Percentiles rank a stretch among this genome's conserved stretches.
Conservation (phyloP, 352 stramenopile species). For the Globisporangium lucens region DNA sequence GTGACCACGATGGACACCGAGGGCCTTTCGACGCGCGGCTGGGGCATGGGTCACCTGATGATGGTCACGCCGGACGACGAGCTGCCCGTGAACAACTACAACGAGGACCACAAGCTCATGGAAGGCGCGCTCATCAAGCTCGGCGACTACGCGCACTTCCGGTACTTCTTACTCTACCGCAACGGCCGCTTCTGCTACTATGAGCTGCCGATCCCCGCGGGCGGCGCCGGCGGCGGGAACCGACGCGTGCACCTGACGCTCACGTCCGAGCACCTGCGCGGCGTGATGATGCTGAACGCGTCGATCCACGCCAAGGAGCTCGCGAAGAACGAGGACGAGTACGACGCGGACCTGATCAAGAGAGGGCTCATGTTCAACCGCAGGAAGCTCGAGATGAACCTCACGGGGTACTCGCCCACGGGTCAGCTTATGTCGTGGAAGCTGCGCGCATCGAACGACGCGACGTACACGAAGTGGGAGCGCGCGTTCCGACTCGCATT, state of each 20-base stretch:
- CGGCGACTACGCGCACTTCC: conserved; percentile 84
- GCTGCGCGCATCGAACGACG: conserved; percentile 65
- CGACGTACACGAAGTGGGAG: conserved; percentile 78
- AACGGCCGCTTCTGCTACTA: conserved; percentile 88
- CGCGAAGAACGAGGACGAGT: conserved; percentile 65
- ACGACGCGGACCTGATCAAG: conserved; percentile 62
- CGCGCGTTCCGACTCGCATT: conserved; percentile 73
- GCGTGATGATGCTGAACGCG: conserved; percentile 83
- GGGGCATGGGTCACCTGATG: conserved; percentile 17
- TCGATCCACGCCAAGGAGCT: conserved; percentile 68
- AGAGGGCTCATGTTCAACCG: conserved; percentile 76
- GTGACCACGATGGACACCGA: conserved; percentile 8
- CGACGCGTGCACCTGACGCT: conserved; percentile 68
- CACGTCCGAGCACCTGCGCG: conserved; percentile 70
- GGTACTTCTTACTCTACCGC: conserved; percentile 82
- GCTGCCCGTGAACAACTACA: conserved; percentile 64
- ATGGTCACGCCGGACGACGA: conserved; percentile 40
- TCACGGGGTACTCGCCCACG: conserved; percentile 74
- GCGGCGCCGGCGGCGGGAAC: conserved; percentile 16
- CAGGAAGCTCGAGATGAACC: conserved; percentile 79
- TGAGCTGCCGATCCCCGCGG: conserved; percentile 65
- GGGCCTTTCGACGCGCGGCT: conserved; percentile 12
- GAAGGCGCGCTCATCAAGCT: conserved; percentile 84
- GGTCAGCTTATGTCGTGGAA: conserved; percentile 80
- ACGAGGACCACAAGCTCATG: conserved; percentile 84